Evolutionary conservation across 768 basidiomycete genomes (phyloP).

Genomic region (Boletus patriciae): DNA sequence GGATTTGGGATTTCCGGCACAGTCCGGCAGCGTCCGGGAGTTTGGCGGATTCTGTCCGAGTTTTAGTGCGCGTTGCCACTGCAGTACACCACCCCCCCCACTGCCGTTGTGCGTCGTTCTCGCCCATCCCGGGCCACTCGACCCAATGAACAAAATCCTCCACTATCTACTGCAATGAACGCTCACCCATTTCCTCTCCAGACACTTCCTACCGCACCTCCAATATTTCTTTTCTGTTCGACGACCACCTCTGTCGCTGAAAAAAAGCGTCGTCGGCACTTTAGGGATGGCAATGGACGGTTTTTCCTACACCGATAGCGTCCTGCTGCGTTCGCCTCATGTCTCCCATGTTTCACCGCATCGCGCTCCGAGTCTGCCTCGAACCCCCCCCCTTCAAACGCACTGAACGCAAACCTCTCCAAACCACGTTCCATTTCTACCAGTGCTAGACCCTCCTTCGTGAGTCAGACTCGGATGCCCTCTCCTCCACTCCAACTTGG

Average conservation of each 20-base stretch:
- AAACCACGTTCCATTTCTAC: constrained; percentile 28
- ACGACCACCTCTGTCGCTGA: background rate
- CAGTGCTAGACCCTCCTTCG: constrained; percentile 29
- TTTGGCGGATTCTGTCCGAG: too few relatives aligned
- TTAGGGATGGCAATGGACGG: constrained; percentile 34
- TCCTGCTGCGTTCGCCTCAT: constrained; percentile 58
- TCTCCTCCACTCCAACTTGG: constrained; percentile 70
- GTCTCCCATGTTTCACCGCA: constrained; percentile 55
- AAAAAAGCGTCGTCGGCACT: background rate
- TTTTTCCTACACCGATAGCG: constrained; percentile 65
- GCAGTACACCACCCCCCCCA: too few relatives aligned
- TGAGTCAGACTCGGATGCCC: constrained; percentile 54
- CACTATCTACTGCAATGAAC: too few relatives aligned
- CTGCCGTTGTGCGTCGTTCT: too few relatives aligned
- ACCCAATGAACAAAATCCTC: too few relatives aligned
- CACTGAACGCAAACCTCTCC: constrained; percentile 8
- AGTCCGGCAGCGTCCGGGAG: too few relatives aligned
- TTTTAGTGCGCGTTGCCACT: too few relatives aligned
- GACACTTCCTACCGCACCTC: background rate
- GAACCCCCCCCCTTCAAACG: constrained; percentile 5
- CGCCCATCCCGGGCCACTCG: too few relatives aligned
- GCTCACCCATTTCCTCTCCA: background rate
- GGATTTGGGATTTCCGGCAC: too few relatives aligned
- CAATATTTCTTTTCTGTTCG: background rate
- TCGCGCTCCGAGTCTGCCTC: constrained; percentile 35